phyloP scores from a whole-genome alignment of 2,329 filamentous ascomycete genomes.

The Paradendryphiella salina region DNA sequence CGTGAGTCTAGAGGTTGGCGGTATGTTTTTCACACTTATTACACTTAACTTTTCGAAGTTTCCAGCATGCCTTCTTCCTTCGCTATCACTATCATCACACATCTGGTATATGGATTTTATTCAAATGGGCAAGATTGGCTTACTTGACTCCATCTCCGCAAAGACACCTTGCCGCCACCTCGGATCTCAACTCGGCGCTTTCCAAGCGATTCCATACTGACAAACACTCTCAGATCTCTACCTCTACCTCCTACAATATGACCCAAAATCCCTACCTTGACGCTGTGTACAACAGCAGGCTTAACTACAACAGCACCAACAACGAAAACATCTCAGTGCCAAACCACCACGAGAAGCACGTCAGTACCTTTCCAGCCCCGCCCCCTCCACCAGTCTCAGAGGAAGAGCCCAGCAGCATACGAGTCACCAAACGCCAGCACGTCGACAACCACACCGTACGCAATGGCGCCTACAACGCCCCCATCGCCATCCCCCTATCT shows the following conservation, averaged over 20 bases:
- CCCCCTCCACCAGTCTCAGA: neutral
- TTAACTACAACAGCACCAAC: neutral
- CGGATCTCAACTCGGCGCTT: neutral
- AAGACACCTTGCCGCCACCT: neutral
- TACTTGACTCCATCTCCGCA: neutral
- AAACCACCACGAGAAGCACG: neutral
- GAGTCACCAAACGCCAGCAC: neutral
- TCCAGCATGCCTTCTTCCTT: neutral
- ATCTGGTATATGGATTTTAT: too few species aligned
- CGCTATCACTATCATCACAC: neutral
- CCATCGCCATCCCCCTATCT: neutral
- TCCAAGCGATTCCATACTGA: neutral
- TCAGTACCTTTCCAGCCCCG: neutral
- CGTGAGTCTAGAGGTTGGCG: neutral
- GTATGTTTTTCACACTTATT: slow-evolving; percentile 4
- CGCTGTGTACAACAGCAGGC: neutral
- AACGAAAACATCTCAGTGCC: neutral
- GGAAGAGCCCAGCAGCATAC: neutral
- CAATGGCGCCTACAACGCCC: neutral
- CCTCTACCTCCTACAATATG: neutral
- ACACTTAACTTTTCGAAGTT: neutral
- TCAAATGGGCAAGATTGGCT: neutral
- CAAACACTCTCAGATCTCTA: neutral
- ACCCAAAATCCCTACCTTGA: neutral
- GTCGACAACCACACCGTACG: neutral